A percentile compares a stretch with the other conserved stretches of the same genome.
These are phyloP conservation scores for Aspergillus vadensis DNA, from an alignment of 2,329 filamentous ascomycete species.

Conservation along the genomic window DNA sequence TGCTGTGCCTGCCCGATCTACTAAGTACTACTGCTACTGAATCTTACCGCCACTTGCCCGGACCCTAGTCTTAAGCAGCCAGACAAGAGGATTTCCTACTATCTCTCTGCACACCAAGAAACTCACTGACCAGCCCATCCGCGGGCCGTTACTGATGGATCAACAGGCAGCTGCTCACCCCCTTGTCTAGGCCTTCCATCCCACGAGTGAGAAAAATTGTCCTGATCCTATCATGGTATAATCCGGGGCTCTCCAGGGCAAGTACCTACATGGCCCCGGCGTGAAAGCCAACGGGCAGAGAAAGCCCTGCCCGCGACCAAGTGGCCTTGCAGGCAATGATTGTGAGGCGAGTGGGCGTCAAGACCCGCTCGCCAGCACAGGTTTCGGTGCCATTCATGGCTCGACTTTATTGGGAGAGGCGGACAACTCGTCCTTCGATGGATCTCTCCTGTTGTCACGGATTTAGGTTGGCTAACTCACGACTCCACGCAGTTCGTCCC, in stretches of 20 bases:
- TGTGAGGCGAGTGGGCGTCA: conserved; percentile 25
- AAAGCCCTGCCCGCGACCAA: conserved; percentile 19
- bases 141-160: not conserved
- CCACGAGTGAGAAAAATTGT: not conserved
- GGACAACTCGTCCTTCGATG: conserved; percentile 16
- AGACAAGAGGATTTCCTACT: not conserved
- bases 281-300: conserved; percentile 17
- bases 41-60: conserved; percentile 6
- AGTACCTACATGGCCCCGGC: conserved; percentile 23
- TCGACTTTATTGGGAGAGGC: conserved; percentile 9
- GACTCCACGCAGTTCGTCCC: conserved; percentile 22
- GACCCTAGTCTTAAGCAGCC: not conserved
- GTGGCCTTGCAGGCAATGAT: conserved; percentile 28
- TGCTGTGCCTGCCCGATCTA: not conserved
- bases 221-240: conserved; percentile 16
- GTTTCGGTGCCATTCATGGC: conserved; percentile 8
- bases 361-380: conserved; percentile 29
- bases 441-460: conserved; percentile 21
- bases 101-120: not conserved
- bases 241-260: conserved; percentile 12
- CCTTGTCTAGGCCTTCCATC: conserved; percentile 7
- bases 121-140: not conserved
- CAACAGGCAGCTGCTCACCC: conserved; percentile 9
- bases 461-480: conserved; percentile 23
- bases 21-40: not conserved